A percentile compares a stretch with the other conserved stretches of the same genome.
Evolutionary conservation across 495 filamentous ascomycete species (phyloP).

Genomic region (Penicillium dipodomyicola): DNA sequence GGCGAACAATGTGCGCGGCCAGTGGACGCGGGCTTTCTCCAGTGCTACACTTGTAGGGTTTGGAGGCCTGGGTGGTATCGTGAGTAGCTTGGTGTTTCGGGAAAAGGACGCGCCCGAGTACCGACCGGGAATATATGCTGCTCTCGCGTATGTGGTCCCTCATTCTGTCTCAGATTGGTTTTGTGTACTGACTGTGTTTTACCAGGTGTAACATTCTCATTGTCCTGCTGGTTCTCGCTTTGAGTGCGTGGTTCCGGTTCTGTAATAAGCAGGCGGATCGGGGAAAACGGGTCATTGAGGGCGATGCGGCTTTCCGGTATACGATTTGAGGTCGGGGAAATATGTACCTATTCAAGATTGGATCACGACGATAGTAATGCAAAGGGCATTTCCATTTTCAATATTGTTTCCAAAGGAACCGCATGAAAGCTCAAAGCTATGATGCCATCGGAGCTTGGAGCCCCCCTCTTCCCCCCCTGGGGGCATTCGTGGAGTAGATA

Average conservation of each 20-base stretch:
- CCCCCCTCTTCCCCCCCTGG: no score
- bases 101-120: constrained; percentile 57
- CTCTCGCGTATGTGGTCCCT: constrained; percentile 39
- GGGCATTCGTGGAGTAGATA: constrained; percentile 8
- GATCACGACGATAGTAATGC: background rate
- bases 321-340: constrained; percentile 27
- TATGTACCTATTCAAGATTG: background rate
- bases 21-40: constrained; percentile 63
- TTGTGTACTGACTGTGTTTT: constrained; percentile 11
- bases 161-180: background rate
- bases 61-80: constrained; percentile 61
- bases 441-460: constrained; percentile 6
- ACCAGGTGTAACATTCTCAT: constrained; percentile 44
- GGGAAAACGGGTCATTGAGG: constrained; percentile 41
- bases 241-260: constrained; percentile 37
- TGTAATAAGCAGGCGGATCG: constrained; percentile 38
- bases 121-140: constrained; percentile 52
- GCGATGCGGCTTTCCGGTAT: constrained; percentile 36
- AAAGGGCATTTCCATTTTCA: background rate
- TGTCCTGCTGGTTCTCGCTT: constrained; percentile 32
- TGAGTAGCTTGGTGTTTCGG: constrained; percentile 56
- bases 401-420: background rate
- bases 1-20: constrained; percentile 64
- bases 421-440: constrained; percentile 7
- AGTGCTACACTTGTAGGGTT: constrained; percentile 54